Evolutionary conservation across 2,329 filamentous ascomycete species (phyloP).

Genomic region (Talaromyces sp.): DNA sequence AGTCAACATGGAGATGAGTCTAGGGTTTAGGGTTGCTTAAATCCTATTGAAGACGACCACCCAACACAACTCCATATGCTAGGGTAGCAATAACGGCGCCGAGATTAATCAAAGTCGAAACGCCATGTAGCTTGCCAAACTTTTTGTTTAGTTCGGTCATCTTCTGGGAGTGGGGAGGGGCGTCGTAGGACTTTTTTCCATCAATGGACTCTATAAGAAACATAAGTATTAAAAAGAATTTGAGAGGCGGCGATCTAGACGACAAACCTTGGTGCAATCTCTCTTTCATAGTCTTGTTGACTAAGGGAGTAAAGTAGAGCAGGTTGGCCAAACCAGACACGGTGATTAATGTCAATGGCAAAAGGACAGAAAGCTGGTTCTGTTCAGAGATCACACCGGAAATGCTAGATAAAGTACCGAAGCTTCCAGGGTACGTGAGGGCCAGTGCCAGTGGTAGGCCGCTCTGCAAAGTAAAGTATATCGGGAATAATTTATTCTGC

Average conservation of each 20-base stretch:
- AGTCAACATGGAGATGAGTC: neutral
- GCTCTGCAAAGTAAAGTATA: conserved; percentile 85
- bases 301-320: conserved; percentile 67
- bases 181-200: conserved; percentile 80
- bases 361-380: conserved; percentile 61
- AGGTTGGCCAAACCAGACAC: conserved; percentile 68
- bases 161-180: conserved; percentile 73
- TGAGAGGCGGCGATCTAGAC: neutral
- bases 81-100: conserved; percentile 64
- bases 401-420: conserved; percentile 42
- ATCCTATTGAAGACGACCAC: conserved; percentile 39
- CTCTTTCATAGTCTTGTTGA: conserved; percentile 68
- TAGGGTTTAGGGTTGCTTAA: neutral
- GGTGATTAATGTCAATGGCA: conserved; percentile 67
- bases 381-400: conserved; percentile 55
- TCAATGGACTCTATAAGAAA: conserved; percentile 67
- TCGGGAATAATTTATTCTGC: conserved; percentile 70
- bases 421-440: conserved; percentile 70
- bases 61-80: conserved; percentile 73
- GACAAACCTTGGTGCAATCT: conserved; percentile 71
- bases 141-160: conserved; percentile 76
- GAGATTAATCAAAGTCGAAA: conserved; percentile 76
- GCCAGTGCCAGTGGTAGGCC: conserved; percentile 67
- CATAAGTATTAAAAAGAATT: neutral
- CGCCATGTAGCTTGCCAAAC: conserved; percentile 75